Evolutionary conservation across 1,284 basidiomycete species (phyloP).

Genomic region (Sanghuangporus weigelae): DNA sequence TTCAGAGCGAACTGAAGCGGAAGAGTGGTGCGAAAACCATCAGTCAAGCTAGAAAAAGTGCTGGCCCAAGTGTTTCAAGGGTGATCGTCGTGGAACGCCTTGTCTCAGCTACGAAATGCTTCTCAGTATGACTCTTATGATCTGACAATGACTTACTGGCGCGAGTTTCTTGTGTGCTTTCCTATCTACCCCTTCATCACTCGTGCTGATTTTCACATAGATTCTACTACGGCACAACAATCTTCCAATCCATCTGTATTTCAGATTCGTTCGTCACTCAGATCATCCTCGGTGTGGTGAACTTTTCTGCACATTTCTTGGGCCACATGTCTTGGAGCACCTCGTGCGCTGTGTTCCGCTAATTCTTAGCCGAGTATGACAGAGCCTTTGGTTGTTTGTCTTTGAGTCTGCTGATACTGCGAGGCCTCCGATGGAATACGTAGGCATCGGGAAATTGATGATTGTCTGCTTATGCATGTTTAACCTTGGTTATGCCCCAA

Average conservation of each 20-base stretch:
- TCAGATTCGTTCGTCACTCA: conserved; percentile 65
- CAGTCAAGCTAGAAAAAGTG: conserved; percentile 24
- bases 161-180: conserved; percentile 35
- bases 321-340: conserved; percentile 8
- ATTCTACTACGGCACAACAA: conserved; percentile 68
- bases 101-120: conserved; percentile 52
- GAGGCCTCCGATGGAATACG: conserved; percentile 44
- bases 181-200: conserved; percentile 18
- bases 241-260: conserved; percentile 68
- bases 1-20: conserved; percentile 32
- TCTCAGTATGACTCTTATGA: conserved; percentile 66
- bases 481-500: conserved; percentile 73
- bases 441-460: conserved; percentile 58
- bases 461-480: conserved; percentile 77
- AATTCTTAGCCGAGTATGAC: conserved; percentile 69
- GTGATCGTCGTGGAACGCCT: conserved; percentile 34
- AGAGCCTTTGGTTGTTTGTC: conserved; percentile 70
- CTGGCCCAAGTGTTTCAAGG: conserved; percentile 59
- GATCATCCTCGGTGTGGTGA: conserved; percentile 67
- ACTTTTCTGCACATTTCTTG: conserved; percentile 61
- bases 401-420: conserved; percentile 74
- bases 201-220: conserved; percentile 31
- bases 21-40: conserved; percentile 23
- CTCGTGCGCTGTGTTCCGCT: conserved; percentile 53
- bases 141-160: conserved; percentile 73